These are phyloP conservation scores for Coemansia sp. DNA, from an alignment of 192 early-diverging fungal genomes.

Conservation along the genomic window DNA sequence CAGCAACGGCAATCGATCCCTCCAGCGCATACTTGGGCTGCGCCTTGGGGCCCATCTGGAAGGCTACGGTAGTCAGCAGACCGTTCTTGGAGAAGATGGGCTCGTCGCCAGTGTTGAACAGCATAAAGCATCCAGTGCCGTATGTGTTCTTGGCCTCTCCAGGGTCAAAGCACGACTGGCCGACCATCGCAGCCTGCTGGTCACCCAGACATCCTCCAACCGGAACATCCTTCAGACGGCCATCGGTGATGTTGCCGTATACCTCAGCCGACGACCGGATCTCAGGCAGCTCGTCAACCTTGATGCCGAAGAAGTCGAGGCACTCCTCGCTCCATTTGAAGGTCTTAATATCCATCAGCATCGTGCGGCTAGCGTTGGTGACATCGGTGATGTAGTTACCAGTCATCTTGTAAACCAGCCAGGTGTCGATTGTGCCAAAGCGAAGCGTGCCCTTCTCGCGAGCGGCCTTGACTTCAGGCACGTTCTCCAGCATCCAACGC, in stretches of 20 bases:
- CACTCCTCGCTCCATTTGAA: slow-evolving; percentile 78
- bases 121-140: slow-evolving; percentile 95
- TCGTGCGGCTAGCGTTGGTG: slow-evolving; percentile 91
- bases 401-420: slow-evolving; percentile 92
- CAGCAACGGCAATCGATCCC: slow-evolving; percentile 89
- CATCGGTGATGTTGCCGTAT: slow-evolving; percentile 65
- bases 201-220: slow-evolving; percentile 91
- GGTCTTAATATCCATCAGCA: slow-evolving; percentile 87
- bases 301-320: slow-evolving; percentile 76
- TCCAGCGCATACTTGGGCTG: slow-evolving; percentile 82
- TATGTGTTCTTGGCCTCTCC: slow-evolving; percentile 96
- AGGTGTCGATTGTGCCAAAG: slow-evolving; percentile 92
- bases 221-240: slow-evolving; percentile 67
- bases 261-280: slow-evolving; percentile 80
- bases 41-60: slow-evolving; percentile 74
- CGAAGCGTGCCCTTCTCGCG: slow-evolving; percentile 68
- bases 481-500: slow-evolving; percentile 89
- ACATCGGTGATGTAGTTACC: slow-evolving; percentile 90
- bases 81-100: slow-evolving; percentile 79
- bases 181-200: slow-evolving; percentile 93
- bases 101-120: slow-evolving; percentile 84
- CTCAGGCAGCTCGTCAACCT: slow-evolving; percentile 64
- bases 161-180: slow-evolving; percentile 85
- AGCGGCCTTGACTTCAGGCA: slow-evolving; percentile 66
- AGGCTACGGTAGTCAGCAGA: slow-evolving; percentile 86